Base-by-base conservation (phyloP, 345 rosid species). In the Eutrema yunnanense region DNA sequence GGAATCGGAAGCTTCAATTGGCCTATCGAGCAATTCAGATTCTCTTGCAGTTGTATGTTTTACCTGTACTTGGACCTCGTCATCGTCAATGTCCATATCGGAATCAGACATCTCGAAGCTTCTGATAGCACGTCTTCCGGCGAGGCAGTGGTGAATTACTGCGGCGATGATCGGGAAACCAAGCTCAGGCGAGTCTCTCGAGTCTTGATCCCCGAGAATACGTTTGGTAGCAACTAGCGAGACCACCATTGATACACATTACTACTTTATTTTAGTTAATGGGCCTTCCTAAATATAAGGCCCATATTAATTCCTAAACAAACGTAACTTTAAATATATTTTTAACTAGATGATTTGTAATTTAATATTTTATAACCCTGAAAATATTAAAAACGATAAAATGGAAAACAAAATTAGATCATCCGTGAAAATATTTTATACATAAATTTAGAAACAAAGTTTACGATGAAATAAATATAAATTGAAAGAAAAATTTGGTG, bases 61-160 rank as follows among this genome's bases (percentile, higher is more conserved):
- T 8, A 5, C 22, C 7, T 68, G 57, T 27, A 52, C 57, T 52
- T 53, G 63, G 7, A 62, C 74, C 29, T 75, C 79, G 30, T 68
- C 74, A 29, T 75, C 79, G 13, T 75, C 79, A 62, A 73, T 51
- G 49, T 62, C 65, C 69, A 65, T 41, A 7, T 60, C 53, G 72
- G 78, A 71, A 72, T 72, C 80, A 72, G 80, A 72, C 76, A 77
- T 73, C 69, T 65, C 58, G 48, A 68, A 32, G 37, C 2, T 29
- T 72, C 40, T 63, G 33, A 44, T 13, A 36, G 16, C 42, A n/a
- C 2, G 47, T 43, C 33, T 57, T 55, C 16, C 6, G 80, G 55
- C 61, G 63, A 71, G 6, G 48, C 32, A 7, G 42, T 41, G 44
- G 19, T 29, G 2, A 27, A 9, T n/a, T 54, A 56, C 42, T 40